Percentiles rank a stretch among this genome's conserved stretches.
These are phyloP conservation scores for Fraxinus pennsylvanica DNA, from an alignment of 257 asterid genomes.

Conservation along the genomic window DNA sequence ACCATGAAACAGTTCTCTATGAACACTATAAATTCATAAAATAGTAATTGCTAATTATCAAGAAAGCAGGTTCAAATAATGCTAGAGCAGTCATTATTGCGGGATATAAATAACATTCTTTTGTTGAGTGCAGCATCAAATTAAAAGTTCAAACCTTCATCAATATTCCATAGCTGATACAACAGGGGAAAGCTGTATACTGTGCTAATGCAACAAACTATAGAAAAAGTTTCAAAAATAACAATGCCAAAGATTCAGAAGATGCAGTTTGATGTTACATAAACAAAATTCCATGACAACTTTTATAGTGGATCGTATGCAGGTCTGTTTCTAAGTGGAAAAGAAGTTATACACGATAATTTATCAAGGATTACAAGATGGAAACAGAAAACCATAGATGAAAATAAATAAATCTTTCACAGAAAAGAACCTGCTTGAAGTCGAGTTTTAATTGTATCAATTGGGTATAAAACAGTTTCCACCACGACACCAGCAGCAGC, in stretches of 20 bases:
- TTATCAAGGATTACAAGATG: background rate
- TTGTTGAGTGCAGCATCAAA: background rate
- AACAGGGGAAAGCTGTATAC: background rate
- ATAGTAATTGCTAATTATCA: background rate
- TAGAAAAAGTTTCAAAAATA: background rate
- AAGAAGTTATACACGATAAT: background rate
- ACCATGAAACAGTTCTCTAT: constrained; percentile 27
- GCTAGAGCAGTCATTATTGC: background rate
- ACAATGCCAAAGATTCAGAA: background rate
- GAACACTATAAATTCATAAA: constrained; percentile 1
- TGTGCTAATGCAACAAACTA: background rate
- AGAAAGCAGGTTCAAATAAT: background rate
- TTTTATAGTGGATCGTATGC: background rate
- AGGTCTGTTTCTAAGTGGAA: constrained; percentile 5
- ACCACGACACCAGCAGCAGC: constrained; percentile 71
- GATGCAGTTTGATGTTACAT: background rate
- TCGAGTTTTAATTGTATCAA: constrained; percentile 75
- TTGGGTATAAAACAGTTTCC: constrained; percentile 62
- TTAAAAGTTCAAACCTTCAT: constrained; percentile 3
- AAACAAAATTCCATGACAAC: background rate
- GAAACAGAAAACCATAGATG: background rate
- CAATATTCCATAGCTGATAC: background rate
- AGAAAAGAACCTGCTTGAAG: constrained; percentile 57
- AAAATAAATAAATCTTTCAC: background rate
- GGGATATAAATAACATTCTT: background rate